Evolutionary conservation across 2,329 filamentous ascomycete species (phyloP), one percentile per base, ranked within the genome.

Genomic region (Botryotinia convoluta): DNA sequence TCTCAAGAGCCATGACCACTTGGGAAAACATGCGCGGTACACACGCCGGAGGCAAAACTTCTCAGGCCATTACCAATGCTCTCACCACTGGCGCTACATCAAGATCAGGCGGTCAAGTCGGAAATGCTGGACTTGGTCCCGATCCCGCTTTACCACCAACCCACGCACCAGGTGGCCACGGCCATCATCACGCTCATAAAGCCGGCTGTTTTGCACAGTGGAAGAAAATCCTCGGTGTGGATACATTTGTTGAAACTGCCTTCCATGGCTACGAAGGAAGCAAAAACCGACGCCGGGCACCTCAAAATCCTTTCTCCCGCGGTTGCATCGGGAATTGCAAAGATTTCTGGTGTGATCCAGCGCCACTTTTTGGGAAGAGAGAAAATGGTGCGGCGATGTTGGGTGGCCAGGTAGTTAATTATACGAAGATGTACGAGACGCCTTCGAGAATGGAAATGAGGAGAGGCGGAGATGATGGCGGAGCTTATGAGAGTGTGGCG

Each of bases 341-440:
- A 77, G 97, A 99, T 82, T 99, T 99, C 82, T 98, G 95, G 94
- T 95, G 93, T 79, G 96, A 98, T 81, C 90, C 93, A 2, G 91
- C 93, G 3, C 92, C 95, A 0, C 82, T 97, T 29, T 95, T 97
- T 81, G 90, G 92, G 18, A 89, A 87, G 78, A 88, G 92, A 73
- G 90, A 93, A 79, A 91, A 89, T 69, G 95, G 95, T 20, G 86
- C 87, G 61, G 94, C 92, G 0, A 84, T 94, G 81, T 84, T 99
- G 12, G 93, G 90, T 22, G 95, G 96, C 3, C 87, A 92, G 79
- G 84, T 87, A 57, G 89, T 99, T 64, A 94, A 98, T 83, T 99
- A 98, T 82, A 93, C 92, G 32, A 89, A 88, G 73, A 89, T 98
- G 87, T 99, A 97, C 83, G 95, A 98, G 82, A 89, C 91, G 32